phyloP scores from a whole-genome alignment of 805 yeast genomes.

The Teunomyces panamensis region DNA sequence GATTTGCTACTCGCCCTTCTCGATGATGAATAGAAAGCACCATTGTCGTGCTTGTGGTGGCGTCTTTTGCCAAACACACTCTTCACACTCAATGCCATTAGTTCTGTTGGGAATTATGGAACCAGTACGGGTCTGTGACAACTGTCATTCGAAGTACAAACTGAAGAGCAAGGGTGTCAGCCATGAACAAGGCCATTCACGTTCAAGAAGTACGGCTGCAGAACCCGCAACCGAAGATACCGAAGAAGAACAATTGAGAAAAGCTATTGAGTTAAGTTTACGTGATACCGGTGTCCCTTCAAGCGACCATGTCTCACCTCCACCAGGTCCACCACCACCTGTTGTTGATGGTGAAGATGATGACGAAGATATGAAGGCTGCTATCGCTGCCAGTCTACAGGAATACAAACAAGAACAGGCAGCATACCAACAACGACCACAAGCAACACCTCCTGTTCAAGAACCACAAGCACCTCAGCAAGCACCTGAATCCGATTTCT shows the following conservation, averaged over 20 bases:
- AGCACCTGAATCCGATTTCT: constrained; percentile 25
- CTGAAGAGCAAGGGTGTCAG: constrained; percentile 3
- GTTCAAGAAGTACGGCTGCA: constrained; percentile 6
- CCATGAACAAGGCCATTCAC: constrained; percentile 5
- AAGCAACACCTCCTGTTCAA: background rate
- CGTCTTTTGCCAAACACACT: constrained; percentile 82
- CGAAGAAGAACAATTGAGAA: constrained; percentile 73
- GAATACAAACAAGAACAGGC: constrained; percentile 53
- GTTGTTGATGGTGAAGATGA: constrained; percentile 61
- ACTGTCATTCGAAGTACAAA: constrained; percentile 67
- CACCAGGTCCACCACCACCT: constrained; percentile 22
- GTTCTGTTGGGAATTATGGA: constrained; percentile 84
- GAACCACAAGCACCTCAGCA: constrained; percentile 9
- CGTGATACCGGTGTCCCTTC: constrained; percentile 33
- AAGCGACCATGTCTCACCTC: constrained; percentile 10
- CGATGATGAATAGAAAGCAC: constrained; percentile 85
- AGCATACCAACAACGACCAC: constrained; percentile 8
- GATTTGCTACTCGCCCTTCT: constrained; percentile 81
- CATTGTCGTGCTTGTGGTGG: constrained; percentile 98
- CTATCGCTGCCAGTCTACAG: constrained; percentile 84
- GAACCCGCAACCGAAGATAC: constrained; percentile 30
- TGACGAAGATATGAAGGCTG: constrained; percentile 83
- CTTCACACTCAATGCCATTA: constrained; percentile 66
- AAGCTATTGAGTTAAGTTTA: constrained; percentile 77
- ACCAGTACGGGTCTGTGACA: constrained; percentile 92